Conservation (phyloP, 805 yeast species). For the Grigorovia humatica region DNA sequence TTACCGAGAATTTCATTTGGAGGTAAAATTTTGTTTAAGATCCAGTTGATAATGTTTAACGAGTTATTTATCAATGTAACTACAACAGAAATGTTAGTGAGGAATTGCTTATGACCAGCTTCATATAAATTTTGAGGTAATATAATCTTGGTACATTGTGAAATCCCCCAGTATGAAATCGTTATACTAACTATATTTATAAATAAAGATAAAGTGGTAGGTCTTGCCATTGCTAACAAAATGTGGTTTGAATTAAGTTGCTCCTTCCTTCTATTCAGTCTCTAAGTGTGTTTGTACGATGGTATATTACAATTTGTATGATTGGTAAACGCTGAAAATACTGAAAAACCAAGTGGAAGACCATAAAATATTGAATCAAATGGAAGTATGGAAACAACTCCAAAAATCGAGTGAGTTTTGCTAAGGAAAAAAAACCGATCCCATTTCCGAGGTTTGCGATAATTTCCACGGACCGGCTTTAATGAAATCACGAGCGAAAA, state of each 20-base stretch:
- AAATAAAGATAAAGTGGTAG: slow-evolving; percentile 9
- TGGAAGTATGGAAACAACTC: not conserved
- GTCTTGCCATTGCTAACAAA: not conserved
- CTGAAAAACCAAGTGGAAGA: not conserved
- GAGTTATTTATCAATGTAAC: slow-evolving; percentile 36
- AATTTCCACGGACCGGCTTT: not conserved
- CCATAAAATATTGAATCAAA: no score
- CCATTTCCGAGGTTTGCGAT: not conserved
- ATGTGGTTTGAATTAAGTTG: no score
- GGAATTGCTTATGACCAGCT: slow-evolving; percentile 65
- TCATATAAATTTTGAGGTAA: slow-evolving; percentile 41
- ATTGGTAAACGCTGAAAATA: no score
- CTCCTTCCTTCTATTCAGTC: no score
- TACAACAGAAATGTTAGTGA: slow-evolving; percentile 53
- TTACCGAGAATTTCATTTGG: not conserved
- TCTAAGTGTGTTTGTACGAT: no score
- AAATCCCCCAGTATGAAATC: slow-evolving; percentile 23
- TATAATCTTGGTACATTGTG: slow-evolving; percentile 16
- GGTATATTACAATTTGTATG: no score
- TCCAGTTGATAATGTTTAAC: slow-evolving; percentile 32
- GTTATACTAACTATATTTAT: slow-evolving; percentile 14
- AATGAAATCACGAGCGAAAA: not conserved
- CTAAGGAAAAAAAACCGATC: not conserved
- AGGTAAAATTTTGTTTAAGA: slow-evolving; percentile 7
- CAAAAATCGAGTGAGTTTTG: not conserved